phyloP scores from a whole-genome alignment of 257 asterid genomes.

The Solanum pinnatisectum region DNA sequence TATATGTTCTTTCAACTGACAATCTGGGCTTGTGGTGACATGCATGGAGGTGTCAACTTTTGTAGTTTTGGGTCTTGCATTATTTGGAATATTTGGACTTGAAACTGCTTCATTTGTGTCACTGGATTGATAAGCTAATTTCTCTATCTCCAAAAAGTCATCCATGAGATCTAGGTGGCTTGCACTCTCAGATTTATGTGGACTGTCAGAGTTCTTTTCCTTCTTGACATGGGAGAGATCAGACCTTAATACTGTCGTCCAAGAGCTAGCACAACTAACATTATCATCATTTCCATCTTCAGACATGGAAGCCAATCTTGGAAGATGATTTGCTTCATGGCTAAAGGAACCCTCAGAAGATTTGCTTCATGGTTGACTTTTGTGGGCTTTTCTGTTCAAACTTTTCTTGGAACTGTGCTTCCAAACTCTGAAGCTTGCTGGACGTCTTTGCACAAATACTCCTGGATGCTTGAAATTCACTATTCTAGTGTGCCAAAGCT shows the following conservation, averaged over 20 bases:
- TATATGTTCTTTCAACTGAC: slow-evolving; percentile 17
- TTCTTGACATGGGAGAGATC: slow-evolving; percentile 61
- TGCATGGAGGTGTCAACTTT: slow-evolving; percentile 14
- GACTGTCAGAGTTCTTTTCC: slow-evolving; percentile 51
- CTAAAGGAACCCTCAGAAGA: slow-evolving; percentile 25
- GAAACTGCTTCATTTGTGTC: slow-evolving; percentile 35
- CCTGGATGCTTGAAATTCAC: slow-evolving; percentile 75
- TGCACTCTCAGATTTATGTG: slow-evolving; percentile 48
- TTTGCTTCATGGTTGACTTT: slow-evolving; percentile 17
- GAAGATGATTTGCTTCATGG: slow-evolving; percentile 36
- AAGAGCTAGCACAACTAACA: slow-evolving; percentile 66
- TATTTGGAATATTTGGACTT: slow-evolving; percentile 13
- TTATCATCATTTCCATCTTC: slow-evolving; percentile 82
- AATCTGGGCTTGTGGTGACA: not conserved
- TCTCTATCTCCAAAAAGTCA: slow-evolving; percentile 96
- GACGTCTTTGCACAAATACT: slow-evolving; percentile 79
- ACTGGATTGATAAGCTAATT: slow-evolving; percentile 55
- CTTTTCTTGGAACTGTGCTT: slow-evolving; percentile 48
- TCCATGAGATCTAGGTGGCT: slow-evolving; percentile 78
- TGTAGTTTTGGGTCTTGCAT: slow-evolving; percentile 12
- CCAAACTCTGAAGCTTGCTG: slow-evolving; percentile 64
- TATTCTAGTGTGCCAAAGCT: slow-evolving; percentile 75
- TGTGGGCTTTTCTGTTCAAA: slow-evolving; percentile 42
- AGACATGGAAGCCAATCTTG: slow-evolving; percentile 61
- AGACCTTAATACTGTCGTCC: slow-evolving; percentile 42